Conservation (phyloP, 1,139 yeast species). For the Diutina scorzettiae region DNA sequence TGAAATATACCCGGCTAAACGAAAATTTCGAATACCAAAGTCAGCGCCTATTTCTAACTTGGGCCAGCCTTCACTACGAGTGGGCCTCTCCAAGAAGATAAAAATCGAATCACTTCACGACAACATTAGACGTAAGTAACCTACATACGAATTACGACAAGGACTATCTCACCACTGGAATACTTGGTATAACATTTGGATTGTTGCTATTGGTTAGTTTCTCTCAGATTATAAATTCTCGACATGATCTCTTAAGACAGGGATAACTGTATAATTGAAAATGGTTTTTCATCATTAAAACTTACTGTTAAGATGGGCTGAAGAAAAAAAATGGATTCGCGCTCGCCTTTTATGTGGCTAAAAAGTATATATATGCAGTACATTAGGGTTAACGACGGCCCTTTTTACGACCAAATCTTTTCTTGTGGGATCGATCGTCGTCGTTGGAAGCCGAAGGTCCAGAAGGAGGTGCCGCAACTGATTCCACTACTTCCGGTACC, state of each 20-base stretch:
- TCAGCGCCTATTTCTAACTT: not conserved
- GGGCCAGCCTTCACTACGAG: not conserved
- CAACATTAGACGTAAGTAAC: not conserved
- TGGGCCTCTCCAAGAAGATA: not conserved
- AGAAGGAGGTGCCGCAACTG: no score
- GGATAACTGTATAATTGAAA: constrained; percentile 5
- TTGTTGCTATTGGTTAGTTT: not conserved
- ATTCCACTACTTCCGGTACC: no score
- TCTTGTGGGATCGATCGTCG: no score
- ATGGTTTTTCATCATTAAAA: constrained; percentile 1
- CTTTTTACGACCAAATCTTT: no score
- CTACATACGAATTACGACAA: no score
- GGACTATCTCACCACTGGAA: no score
- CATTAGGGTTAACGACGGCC: not conserved
- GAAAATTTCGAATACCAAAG: not conserved
- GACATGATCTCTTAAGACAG: constrained; percentile 6
- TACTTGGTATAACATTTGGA: no score
- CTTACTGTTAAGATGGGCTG: not conserved
- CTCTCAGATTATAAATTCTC: constrained; percentile 2
- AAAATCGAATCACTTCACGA: constrained; percentile 4
- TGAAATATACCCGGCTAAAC: not conserved
- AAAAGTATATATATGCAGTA: not conserved
- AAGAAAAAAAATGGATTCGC: not conserved
- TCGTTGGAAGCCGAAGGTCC: no score
- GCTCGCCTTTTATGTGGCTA: not conserved